Evolutionary conservation across 331 rosid genomes (phyloP).

Genomic region (Pyracantha coccinea): DNA sequence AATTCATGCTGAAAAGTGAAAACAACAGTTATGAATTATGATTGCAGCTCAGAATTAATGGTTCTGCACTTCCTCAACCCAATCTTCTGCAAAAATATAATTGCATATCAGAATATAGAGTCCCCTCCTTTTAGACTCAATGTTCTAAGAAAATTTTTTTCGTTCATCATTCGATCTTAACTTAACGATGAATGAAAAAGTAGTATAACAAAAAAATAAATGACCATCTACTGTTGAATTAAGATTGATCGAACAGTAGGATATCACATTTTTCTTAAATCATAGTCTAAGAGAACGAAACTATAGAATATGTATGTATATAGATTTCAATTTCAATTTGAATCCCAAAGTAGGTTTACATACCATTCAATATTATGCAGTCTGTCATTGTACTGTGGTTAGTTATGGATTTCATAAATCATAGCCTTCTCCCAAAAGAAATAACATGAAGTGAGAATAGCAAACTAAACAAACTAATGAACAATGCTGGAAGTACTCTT

Average conservation of each 20-base stretch:
- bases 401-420: background rate
- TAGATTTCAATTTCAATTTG: background rate
- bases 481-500: too few species aligned
- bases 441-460: background rate
- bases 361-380: too few species aligned
- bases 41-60: background rate
- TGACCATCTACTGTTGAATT: too few species aligned
- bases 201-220: too few species aligned
- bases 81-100: background rate
- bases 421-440: background rate
- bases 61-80: background rate
- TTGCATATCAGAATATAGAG: background rate
- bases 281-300: too few species aligned
- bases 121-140: too few species aligned
- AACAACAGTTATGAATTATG: background rate
- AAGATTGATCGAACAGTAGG: too few species aligned
- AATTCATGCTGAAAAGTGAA: background rate
- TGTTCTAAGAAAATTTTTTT: too few species aligned
- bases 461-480: background rate
- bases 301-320: too few species aligned
- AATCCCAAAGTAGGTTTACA: background rate
- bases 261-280: too few species aligned
- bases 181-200: too few species aligned
- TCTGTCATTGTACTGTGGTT: background rate
- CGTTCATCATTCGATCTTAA: too few species aligned